These are phyloP conservation scores for Lomentospora prolificans DNA, from an alignment of 2,329 filamentous ascomycete species.

Conservation along the genomic window DNA sequence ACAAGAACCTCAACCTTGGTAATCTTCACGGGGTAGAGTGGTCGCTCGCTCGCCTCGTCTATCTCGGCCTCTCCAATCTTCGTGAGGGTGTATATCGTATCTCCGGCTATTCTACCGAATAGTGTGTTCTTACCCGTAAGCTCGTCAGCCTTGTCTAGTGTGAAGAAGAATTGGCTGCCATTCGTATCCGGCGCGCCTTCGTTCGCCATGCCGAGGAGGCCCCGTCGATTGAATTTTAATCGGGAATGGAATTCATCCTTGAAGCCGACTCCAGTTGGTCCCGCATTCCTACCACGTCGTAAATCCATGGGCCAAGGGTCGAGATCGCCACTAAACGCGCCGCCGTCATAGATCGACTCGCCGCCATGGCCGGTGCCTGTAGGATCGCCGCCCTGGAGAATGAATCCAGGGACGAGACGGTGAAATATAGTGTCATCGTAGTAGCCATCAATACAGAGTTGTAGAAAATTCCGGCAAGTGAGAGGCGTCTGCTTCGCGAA, in stretches of 20 bases:
- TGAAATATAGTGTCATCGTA: constrained; percentile 93
- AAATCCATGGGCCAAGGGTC: constrained; percentile 65
- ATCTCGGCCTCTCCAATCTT: constrained; percentile 88
- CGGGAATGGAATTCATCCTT: constrained; percentile 86
- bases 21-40: constrained; percentile 77
- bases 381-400: constrained; percentile 89
- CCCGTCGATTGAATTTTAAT: constrained; percentile 84
- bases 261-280: constrained; percentile 49
- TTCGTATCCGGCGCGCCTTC: constrained; percentile 69
- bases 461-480: constrained; percentile 89
- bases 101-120: constrained; percentile 84
- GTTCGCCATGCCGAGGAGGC: constrained; percentile 93
- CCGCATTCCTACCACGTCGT: constrained; percentile 51
- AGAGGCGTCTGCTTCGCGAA: constrained; percentile 92
- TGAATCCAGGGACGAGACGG: constrained; percentile 81
- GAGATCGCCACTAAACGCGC: constrained; percentile 60
- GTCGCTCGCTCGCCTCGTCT: constrained; percentile 67
- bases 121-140: constrained; percentile 84
- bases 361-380: constrained; percentile 88
- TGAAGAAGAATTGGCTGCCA: constrained; percentile 96
- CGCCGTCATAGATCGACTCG: constrained; percentile 83
- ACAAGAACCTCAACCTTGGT: constrained; percentile 64
- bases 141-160: constrained; percentile 74
- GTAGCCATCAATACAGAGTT: constrained; percentile 89
- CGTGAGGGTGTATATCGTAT: constrained; percentile 91